These are phyloP conservation scores for Fusarium torreyae DNA, from an alignment of 2,329 filamentous ascomycete species.

Conservation along the genomic window DNA sequence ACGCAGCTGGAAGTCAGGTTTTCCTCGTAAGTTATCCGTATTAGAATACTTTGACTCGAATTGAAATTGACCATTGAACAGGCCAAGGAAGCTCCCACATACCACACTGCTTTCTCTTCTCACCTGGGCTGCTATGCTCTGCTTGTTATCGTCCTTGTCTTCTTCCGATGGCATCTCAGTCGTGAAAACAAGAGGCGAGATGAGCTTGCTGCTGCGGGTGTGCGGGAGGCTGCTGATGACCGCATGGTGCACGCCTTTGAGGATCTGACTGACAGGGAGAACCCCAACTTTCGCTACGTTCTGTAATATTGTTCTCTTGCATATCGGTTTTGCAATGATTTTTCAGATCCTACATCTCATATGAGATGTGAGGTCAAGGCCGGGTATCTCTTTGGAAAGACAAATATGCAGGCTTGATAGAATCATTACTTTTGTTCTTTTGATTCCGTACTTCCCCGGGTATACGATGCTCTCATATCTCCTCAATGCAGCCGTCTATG, in stretches of 20 bases:
- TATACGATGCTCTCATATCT: conserved; percentile 9
- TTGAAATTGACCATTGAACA: too few species aligned
- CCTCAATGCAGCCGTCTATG: conserved; percentile 7
- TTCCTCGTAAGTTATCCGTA: conserved; percentile 5
- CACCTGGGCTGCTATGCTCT: conserved; percentile 78
- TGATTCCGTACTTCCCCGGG: conserved; percentile 3
- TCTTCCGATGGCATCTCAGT: conserved; percentile 71
- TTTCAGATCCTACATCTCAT: too few species aligned
- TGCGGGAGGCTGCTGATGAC: conserved; percentile 56
- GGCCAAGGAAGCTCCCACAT: conserved; percentile 52
- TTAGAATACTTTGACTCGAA: too few species aligned
- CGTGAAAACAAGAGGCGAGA: conserved; percentile 73
- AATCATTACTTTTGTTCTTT: conserved; percentile 6
- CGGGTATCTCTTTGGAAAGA: background rate
- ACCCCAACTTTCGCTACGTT: conserved; percentile 72
- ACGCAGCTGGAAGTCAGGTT: conserved; percentile 67
- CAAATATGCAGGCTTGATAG: background rate
- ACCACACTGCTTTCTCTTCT: conserved; percentile 78
- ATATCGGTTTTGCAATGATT: too few species aligned
- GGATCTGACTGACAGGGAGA: conserved; percentile 75
- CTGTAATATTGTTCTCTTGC: too few species aligned
- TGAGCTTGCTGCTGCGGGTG: conserved; percentile 59
- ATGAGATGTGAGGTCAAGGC: background rate
- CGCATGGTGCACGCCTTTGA: conserved; percentile 67
- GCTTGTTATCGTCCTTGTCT: conserved; percentile 70